Base-by-base conservation (phyloP, 306 rosid species). In the Vicia villosa region DNA sequence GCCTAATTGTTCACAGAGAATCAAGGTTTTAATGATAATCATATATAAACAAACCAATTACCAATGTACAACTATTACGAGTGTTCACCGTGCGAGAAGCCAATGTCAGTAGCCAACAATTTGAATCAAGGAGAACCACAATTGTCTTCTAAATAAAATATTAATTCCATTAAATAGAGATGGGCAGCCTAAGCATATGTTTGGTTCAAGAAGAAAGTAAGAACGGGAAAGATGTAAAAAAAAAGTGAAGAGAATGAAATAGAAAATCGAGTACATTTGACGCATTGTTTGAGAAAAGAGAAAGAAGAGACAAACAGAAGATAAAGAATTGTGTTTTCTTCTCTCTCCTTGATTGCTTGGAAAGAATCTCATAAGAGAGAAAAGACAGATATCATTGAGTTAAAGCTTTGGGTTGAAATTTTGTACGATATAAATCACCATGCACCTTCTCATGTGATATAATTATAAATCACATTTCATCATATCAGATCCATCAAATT, bases 1-100 rank as follows among this genome's bases (percentile, higher is more conserved):
- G 32, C 46, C 32, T 40, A 28, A 78, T 28, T 56, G 68, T 60
- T 66, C 40, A 58, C 10, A 67, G 34, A 50, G 49, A 57, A n/a
- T n/a, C n/a, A n/a, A n/a, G n/a, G n/a, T n/a, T n/a, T n/a, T n/a
- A n/a, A n/a, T n/a, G n/a, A n/a, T n/a, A n/a, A n/a, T n/a, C n/a
- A n/a, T n/a, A n/a, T n/a, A n/a, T n/a, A n/a, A n/a, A n/a, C n/a
- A n/a, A n/a, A n/a, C n/a, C n/a, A n/a, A n/a, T n/a, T n/a, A n/a
- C n/a, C n/a, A n/a, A n/a, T n/a, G n/a, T n/a, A n/a, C n/a, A n/a
- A n/a, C 36, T 26, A 12, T 40, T 22, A n/a, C 15, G 63, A 37
- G 57, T 8, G 37, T 19, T 52, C 61, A 24, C 41, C n/a, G 52
- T 46, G 42, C 22, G 46, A 74, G 40, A 73, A 61, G 24, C 26